These are phyloP conservation scores for Hericium coralloides DNA, from an alignment of 768 basidiomycete genomes.

Conservation along the genomic window DNA sequence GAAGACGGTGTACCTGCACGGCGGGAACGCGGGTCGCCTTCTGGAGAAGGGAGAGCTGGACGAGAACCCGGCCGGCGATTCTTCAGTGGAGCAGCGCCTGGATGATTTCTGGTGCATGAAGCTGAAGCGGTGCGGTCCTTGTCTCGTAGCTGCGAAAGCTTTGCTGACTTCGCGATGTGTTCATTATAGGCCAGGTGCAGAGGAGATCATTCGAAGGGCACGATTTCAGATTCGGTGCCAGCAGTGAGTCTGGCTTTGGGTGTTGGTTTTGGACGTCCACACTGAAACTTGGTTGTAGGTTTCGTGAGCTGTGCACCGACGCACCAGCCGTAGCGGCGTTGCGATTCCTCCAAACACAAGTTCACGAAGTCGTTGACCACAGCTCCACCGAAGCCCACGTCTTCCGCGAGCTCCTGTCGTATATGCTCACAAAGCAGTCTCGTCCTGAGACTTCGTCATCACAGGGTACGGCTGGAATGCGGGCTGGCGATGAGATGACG, in stretches of 20 bases:
- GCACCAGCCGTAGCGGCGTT: constrained; percentile 54
- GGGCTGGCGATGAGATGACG: neutral
- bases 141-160: neutral
- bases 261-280: neutral
- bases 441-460: constrained; percentile 4
- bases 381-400: constrained; percentile 49
- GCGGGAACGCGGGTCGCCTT: constrained; percentile 57
- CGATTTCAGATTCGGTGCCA: constrained; percentile 61
- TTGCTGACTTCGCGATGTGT: neutral
- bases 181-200: constrained; percentile 42
- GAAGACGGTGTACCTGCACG: constrained; percentile 58
- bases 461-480: neutral
- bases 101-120: constrained; percentile 78
- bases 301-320: constrained; percentile 75
- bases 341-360: constrained; percentile 59
- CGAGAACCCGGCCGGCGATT: constrained; percentile 9
- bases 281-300: constrained; percentile 32
- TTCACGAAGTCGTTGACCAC: constrained; percentile 67
- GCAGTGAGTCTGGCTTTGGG: constrained; percentile 39
- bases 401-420: constrained; percentile 59
- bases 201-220: constrained; percentile 56
- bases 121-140: constrained; percentile 43
- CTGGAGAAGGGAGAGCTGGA: constrained; percentile 11
- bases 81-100: constrained; percentile 28
- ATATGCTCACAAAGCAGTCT: constrained; percentile 40